Conservation (phyloP, 257 asterid species). For the Ophiorrhiza pumila region DNA sequence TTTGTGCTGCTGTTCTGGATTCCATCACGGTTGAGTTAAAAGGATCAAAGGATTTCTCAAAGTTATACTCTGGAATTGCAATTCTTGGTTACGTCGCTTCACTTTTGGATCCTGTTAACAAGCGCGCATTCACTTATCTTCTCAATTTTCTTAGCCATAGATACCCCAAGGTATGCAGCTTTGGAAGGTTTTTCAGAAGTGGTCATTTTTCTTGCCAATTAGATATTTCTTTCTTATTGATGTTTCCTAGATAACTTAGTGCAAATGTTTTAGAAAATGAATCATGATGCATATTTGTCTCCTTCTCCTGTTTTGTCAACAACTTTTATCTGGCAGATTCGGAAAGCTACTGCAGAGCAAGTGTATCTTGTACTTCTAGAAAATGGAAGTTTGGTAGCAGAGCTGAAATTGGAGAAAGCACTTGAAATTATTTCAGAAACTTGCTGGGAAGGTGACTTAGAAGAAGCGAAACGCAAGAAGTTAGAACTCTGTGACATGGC, state of each 20-base stretch:
- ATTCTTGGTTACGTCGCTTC: slow-evolving; percentile 86
- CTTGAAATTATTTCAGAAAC: slow-evolving; percentile 73
- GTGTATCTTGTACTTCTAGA: slow-evolving; percentile 70
- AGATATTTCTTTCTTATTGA: not conserved
- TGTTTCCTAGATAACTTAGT: not conserved
- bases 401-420: slow-evolving; percentile 58
- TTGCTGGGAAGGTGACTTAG: slow-evolving; percentile 88
- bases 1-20: slow-evolving; percentile 66
- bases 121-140: slow-evolving; percentile 61
- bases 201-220: not conserved
- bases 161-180: slow-evolving; percentile 71
- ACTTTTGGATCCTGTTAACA: slow-evolving; percentile 48
- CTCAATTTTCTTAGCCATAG: slow-evolving; percentile 71
- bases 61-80: slow-evolving; percentile 78
- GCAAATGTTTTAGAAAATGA: not conserved
- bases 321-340: slow-evolving; percentile 46
- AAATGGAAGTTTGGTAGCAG: slow-evolving; percentile 55
- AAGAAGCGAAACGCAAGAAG: slow-evolving; percentile 69
- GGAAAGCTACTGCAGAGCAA: slow-evolving; percentile 83
- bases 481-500: slow-evolving; percentile 50
- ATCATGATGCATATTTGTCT: not conserved
- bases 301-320: not conserved
- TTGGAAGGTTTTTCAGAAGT: not conserved
- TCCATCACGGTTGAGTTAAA: slow-evolving; percentile 64
- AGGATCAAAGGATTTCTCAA: slow-evolving; percentile 81